phyloP scores from a whole-genome alignment of 2,329 filamentous ascomycete species.

The Microcyclosporella mali region DNA sequence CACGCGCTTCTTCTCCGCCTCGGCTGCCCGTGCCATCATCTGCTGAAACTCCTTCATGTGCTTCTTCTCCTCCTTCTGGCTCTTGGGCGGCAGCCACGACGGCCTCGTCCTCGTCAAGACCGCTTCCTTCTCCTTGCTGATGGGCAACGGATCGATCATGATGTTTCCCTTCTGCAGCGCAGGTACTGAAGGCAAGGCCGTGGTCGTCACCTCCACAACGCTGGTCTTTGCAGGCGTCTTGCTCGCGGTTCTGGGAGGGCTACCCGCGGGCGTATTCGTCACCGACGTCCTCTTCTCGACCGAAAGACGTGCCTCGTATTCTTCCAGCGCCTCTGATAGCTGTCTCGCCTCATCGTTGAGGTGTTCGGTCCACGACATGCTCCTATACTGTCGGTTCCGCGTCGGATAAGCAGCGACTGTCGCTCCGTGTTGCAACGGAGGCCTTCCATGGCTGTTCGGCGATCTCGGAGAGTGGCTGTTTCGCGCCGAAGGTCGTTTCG shows the following conservation, averaged over 20 bases:
- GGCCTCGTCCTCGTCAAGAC: constrained; percentile 70
- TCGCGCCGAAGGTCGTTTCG: constrained; percentile 28
- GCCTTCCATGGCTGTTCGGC: constrained; percentile 23
- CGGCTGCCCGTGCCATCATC: constrained; percentile 64
- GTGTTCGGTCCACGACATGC: constrained; percentile 69
- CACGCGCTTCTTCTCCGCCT: constrained; percentile 49
- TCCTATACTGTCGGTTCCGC: constrained; percentile 31
- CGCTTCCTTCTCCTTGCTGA: constrained; percentile 81
- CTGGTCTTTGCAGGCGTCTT: constrained; percentile 24
- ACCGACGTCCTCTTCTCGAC: constrained; percentile 40
- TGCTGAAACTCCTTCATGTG: constrained; percentile 80
- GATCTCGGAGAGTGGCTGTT: constrained; percentile 24
- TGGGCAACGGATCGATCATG: constrained; percentile 76
- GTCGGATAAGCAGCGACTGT: constrained; percentile 24
- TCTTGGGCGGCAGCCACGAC: constrained; percentile 79
- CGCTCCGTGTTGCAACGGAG: constrained; percentile 27
- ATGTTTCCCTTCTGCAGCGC: constrained; percentile 67
- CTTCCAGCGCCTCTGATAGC: constrained; percentile 73
- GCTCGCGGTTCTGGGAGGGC: constrained; percentile 21
- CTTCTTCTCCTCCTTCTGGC: constrained; percentile 82
- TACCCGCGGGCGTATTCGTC: constrained; percentile 19
- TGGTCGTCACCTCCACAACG: constrained; percentile 46
- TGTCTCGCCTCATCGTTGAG: constrained; percentile 67
- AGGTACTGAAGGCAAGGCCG: constrained; percentile 12
- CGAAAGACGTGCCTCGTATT: constrained; percentile 53